Conservation (phyloP, 83 land plant species). For the Picea engelmannii region DNA sequence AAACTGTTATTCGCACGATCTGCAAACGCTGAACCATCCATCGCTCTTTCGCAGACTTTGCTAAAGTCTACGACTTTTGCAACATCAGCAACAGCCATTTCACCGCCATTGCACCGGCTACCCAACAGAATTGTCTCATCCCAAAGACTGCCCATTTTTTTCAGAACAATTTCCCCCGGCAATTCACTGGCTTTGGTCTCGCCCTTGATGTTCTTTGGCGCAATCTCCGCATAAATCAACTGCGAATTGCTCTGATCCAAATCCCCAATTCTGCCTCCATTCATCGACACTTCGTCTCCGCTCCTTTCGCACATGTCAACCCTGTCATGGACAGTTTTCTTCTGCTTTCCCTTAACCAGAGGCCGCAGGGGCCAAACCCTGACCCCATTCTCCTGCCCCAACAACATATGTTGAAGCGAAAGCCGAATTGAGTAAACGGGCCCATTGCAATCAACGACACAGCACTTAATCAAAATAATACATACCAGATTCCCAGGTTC, state of each 20-base stretch:
- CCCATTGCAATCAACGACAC: conserved; percentile 40
- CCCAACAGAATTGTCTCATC: too few relatives aligned
- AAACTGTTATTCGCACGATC: background rate
- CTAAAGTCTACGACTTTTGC: background rate
- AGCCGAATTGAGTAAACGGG: conserved; percentile 45
- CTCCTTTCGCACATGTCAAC: background rate
- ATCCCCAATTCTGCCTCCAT: background rate
- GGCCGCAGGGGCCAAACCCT: conserved; percentile 51
- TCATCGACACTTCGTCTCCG: background rate
- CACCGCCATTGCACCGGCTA: background rate
- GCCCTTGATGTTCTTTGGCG: background rate
- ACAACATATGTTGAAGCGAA: conserved; percentile 40
- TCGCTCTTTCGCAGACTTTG: background rate
- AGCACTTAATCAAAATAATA: conserved; percentile 40
- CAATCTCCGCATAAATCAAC: background rate
- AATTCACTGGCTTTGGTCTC: too few relatives aligned
- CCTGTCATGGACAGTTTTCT: background rate
- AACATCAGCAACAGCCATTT: background rate
- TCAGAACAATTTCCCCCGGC: too few relatives aligned
- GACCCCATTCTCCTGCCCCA: conserved; percentile 70
- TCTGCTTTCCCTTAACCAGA: conserved; percentile 43
- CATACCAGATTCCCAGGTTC: conserved; percentile 6
- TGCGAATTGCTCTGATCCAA: background rate
- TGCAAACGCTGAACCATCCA: background rate
- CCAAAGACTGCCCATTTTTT: too few relatives aligned